A percentile compares a stretch with the other conserved stretches of the same genome.
These are phyloP conservation scores for Xerocomus spinulosus DNA, from an alignment of 768 basidiomycete genomes.

Conservation along the genomic window DNA sequence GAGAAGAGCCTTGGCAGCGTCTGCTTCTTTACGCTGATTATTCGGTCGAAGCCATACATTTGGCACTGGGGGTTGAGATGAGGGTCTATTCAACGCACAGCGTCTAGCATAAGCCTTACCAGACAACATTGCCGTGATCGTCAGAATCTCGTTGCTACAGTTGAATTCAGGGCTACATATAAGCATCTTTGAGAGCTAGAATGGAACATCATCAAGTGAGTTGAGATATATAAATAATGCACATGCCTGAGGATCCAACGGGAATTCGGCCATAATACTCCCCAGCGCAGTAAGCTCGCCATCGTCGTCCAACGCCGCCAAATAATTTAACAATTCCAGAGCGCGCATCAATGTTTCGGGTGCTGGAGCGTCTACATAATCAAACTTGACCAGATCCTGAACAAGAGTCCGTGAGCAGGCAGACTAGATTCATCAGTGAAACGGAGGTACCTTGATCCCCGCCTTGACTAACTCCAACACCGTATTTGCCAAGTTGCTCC, in stretches of 20 bases:
- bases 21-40: constrained; percentile 87
- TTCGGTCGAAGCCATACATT: too few relatives aligned
- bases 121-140: constrained; percentile 95
- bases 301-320: constrained; percentile 91
- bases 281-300: constrained; percentile 87
- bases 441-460: constrained; percentile 65
- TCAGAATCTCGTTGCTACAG: constrained; percentile 93
- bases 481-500: constrained; percentile 90
- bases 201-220: background rate
- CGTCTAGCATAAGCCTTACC: constrained; percentile 40
- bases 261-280: constrained; percentile 94
- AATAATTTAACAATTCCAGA: constrained; percentile 86
- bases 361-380: constrained; percentile 90
- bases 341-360: constrained; percentile 98
- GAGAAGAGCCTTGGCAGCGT: constrained; percentile 83
- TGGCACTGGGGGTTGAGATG: constrained; percentile 44
- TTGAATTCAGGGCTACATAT: constrained; percentile 92
- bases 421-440: background rate
- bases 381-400: constrained; percentile 78
- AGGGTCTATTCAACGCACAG: background rate
- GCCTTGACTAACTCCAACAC: constrained; percentile 93
- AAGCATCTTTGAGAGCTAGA: constrained; percentile 81
- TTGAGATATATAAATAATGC: background rate
- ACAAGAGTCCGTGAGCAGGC: background rate
- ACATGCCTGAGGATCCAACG: constrained; percentile 90